phyloP scores from a whole-genome alignment of 768 basidiomycete species.

The Boletus fagicola region DNA sequence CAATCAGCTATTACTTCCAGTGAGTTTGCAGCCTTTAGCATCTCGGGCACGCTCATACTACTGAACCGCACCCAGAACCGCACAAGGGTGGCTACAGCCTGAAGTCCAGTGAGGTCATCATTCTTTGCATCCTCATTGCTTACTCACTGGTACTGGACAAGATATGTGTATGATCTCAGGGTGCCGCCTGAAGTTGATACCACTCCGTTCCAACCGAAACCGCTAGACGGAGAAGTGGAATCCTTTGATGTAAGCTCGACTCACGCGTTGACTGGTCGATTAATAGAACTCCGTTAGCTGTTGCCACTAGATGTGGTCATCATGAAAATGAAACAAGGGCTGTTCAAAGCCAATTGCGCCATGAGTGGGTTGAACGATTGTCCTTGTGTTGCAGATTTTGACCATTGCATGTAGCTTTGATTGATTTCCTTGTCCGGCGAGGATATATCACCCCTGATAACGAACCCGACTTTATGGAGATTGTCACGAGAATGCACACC shows the following conservation, averaged over 20 bases:
- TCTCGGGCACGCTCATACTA: not conserved
- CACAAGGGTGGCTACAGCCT: conserved; percentile 68
- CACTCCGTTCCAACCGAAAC: conserved; percentile 58
- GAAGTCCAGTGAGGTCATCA: conserved; percentile 67
- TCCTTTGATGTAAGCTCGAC: conserved; percentile 69
- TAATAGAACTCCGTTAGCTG: conserved; percentile 44
- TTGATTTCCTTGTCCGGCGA: conserved; percentile 87
- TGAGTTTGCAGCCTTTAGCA: conserved; percentile 26
- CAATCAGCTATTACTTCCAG: conserved; percentile 81
- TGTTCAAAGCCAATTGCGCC: conserved; percentile 94
- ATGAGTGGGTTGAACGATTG: conserved; percentile 49
- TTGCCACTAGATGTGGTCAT: conserved; percentile 62
- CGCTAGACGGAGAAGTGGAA: conserved; percentile 92
- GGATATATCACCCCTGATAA: conserved; percentile 86
- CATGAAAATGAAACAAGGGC: conserved; percentile 57
- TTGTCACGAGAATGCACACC: conserved; percentile 72
- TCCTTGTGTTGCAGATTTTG: not conserved
- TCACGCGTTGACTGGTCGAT: not conserved
- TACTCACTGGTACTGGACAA: conserved; percentile 27
- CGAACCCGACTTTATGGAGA: conserved; percentile 79
- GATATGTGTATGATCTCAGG: conserved; percentile 81
- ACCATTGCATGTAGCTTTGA: conserved; percentile 54
- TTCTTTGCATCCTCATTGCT: not conserved
- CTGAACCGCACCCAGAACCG: conserved; percentile 19
- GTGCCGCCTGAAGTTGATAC: conserved; percentile 55